These are phyloP conservation scores for Alisma plantagoaquatica DNA, from an alignment of 106 monocot species.

Conservation along the genomic window DNA sequence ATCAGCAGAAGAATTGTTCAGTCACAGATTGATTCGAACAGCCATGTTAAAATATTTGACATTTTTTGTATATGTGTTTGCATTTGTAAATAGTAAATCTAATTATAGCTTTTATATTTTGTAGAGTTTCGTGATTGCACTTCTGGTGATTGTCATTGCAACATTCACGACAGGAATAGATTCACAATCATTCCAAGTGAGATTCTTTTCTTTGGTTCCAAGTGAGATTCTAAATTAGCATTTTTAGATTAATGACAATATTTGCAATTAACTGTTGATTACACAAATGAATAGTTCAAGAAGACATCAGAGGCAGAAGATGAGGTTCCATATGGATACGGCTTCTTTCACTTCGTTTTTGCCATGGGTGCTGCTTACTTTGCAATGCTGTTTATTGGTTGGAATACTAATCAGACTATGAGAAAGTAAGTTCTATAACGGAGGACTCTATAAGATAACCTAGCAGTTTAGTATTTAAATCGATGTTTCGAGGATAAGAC, in stretches of 20 bases:
- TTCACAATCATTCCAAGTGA: slow-evolving; percentile 71
- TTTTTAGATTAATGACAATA: no score
- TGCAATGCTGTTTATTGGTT: slow-evolving; percentile 83
- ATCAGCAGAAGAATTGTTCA: no score
- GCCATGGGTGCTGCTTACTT: slow-evolving; percentile 89
- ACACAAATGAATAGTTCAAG: slow-evolving; percentile 54
- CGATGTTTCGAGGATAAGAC: no score
- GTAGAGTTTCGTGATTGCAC: slow-evolving; percentile 84
- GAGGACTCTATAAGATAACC: no score
- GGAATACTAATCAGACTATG: slow-evolving; percentile 64
- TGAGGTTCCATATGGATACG: slow-evolving; percentile 80
- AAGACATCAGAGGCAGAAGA: slow-evolving; percentile 35
- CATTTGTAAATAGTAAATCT: no score
- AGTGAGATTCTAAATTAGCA: no score
- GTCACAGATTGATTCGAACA: no score
- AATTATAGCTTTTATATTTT: no score
- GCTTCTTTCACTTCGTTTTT: slow-evolving; percentile 95
- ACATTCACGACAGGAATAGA: slow-evolving; percentile 87
- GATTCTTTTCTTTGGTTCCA: not conserved
- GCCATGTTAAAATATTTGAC: no score
- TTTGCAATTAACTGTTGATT: no score
- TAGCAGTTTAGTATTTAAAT: no score
- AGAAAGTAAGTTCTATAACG: slow-evolving; percentile 36
- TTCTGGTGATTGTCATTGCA: slow-evolving; percentile 68
- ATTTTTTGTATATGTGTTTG: no score